Percentiles rank a stretch among this genome's conserved stretches.
These are phyloP conservation scores for Jacaranda copaia DNA, from an alignment of 257 asterid genomes.

Conservation along the genomic window DNA sequence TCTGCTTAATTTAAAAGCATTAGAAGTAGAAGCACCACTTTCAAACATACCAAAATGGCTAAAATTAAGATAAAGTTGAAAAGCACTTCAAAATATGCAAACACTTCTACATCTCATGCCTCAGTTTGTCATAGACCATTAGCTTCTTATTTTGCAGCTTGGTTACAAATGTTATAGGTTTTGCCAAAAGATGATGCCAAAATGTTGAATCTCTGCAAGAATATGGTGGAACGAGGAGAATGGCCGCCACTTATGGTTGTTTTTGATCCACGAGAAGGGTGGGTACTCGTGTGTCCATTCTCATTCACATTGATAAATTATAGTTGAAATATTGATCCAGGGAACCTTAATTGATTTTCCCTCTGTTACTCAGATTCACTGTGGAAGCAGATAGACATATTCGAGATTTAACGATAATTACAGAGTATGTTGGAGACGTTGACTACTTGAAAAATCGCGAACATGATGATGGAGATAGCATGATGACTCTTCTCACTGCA, in stretches of 20 bases:
- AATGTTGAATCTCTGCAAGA: slow-evolving; percentile 74
- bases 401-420: slow-evolving; percentile 82
- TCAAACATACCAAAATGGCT: too few relatives aligned
- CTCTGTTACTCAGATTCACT: slow-evolving; percentile 64
- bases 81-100: not conserved
- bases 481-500: slow-evolving; percentile 91
- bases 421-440: slow-evolving; percentile 95
- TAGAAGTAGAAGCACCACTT: too few relatives aligned
- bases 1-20: too few relatives aligned
- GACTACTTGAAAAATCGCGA: slow-evolving; percentile 78
- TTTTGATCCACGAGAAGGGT: slow-evolving; percentile 90
- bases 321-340: not conserved
- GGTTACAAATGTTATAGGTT: slow-evolving; percentile 41
- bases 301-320: not conserved
- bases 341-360: slow-evolving; percentile 24
- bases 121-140: too few relatives aligned
- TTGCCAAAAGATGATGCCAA: slow-evolving; percentile 72
- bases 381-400: slow-evolving; percentile 87
- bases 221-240: slow-evolving; percentile 89
- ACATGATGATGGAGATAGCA: slow-evolving; percentile 89
- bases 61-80: too few relatives aligned
- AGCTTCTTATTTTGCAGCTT: too few relatives aligned
- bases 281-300: not conserved
- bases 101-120: not conserved
- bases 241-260: slow-evolving; percentile 95